These are phyloP conservation scores for Komagataella mondaviorum DNA, from an alignment of 805 yeast genomes.

Conservation along the genomic window DNA sequence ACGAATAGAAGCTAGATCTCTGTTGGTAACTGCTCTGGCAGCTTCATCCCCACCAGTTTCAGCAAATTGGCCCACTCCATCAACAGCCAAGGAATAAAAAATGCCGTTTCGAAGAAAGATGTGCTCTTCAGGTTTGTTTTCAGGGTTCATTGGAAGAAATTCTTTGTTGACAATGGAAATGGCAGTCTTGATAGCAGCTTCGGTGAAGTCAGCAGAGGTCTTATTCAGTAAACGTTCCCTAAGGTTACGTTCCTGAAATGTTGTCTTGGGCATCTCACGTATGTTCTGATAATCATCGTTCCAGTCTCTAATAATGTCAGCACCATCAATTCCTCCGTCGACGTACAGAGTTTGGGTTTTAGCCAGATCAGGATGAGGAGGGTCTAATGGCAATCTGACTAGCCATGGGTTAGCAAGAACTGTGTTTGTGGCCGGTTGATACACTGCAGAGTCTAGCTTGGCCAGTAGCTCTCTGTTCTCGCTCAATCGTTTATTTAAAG, in stretches of 20 bases:
- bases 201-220: slow-evolving; percentile 62
- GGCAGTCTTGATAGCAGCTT: slow-evolving; percentile 70
- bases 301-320: slow-evolving; percentile 59
- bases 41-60: slow-evolving; percentile 74
- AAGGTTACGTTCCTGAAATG: slow-evolving; percentile 52
- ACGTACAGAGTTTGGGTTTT: slow-evolving; percentile 44
- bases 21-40: slow-evolving; percentile 64
- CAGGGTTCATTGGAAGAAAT: slow-evolving; percentile 68
- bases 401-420: slow-evolving; percentile 71
- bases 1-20: slow-evolving; percentile 66
- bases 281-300: slow-evolving; percentile 83
- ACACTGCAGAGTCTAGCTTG: slow-evolving; percentile 21
- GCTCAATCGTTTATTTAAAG: slow-evolving; percentile 37
- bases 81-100: slow-evolving; percentile 72
- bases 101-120: slow-evolving; percentile 73
- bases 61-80: slow-evolving; percentile 51
- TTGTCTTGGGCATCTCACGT: slow-evolving; percentile 49
- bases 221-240: slow-evolving; percentile 68
- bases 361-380: slow-evolving; percentile 37
- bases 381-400: slow-evolving; percentile 19
- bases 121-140: slow-evolving; percentile 44
- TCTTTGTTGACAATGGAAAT: slow-evolving; percentile 63
- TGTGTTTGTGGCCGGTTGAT: slow-evolving; percentile 29
- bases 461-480: slow-evolving; percentile 33
- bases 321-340: slow-evolving; percentile 45